phyloP scores from a whole-genome alignment of 352 stramenopile species.

The Globisporangium uncinulatum region DNA sequence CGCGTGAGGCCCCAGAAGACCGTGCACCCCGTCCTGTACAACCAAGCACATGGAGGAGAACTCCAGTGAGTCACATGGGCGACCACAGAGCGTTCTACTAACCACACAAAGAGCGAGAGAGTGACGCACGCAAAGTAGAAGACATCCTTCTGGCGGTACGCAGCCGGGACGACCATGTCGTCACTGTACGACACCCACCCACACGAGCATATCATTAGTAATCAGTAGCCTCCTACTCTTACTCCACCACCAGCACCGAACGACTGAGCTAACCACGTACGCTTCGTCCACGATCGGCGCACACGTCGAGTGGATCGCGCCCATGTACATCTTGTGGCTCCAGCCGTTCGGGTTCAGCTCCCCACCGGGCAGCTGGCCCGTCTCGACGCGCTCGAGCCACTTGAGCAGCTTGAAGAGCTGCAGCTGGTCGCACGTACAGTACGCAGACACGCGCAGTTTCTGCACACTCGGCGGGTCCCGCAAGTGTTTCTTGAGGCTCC shows the following conservation, averaged over 20 bases:
- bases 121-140: conserved; percentile 78
- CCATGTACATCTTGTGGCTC: conserved; percentile 86
- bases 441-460: conserved; percentile 80
- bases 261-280: conserved; percentile 16
- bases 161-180: conserved; percentile 30
- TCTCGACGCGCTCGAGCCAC: conserved; percentile 79
- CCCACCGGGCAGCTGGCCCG: conserved; percentile 61
- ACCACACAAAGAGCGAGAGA: not conserved
- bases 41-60: conserved; percentile 5
- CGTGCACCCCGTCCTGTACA: conserved; percentile 65
- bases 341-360: conserved; percentile 77
- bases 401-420: conserved; percentile 86
- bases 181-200: conserved; percentile 7
- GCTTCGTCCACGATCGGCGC: conserved; percentile 33
- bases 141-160: conserved; percentile 74
- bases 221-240: too few relatives aligned
- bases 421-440: conserved; percentile 81
- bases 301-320: conserved; percentile 73
- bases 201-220: not conserved
- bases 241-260: not conserved
- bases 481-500: conserved; percentile 80
- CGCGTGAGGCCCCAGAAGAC: conserved; percentile 88
- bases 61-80: not conserved
- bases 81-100: not conserved
- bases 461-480: conserved; percentile 57